phyloP scores from a whole-genome alignment of 2,329 filamentous ascomycete species.

The Scedosporium apiospermum region DNA sequence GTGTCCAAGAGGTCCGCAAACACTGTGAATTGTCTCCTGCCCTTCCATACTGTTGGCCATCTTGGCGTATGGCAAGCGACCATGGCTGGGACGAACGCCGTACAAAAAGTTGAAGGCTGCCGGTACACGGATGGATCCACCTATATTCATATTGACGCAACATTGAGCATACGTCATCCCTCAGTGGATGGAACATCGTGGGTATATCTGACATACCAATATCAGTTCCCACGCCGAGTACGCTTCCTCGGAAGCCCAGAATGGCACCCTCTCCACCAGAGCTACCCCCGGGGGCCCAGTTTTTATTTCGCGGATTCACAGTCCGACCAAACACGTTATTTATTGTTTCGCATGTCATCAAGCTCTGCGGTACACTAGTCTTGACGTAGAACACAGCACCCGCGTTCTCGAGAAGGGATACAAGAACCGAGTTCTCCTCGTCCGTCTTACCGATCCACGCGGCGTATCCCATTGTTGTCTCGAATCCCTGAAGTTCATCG shows the following conservation, averaged over 20 bases:
- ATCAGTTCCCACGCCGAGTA: slow-evolving; percentile 31
- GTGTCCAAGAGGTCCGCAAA: slow-evolving; percentile 28
- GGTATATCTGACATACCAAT: slow-evolving; percentile 18
- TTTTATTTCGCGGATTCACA: slow-evolving; percentile 52
- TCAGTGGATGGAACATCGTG: no score
- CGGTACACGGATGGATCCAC: slow-evolving; percentile 18
- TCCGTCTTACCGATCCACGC: slow-evolving; percentile 15
- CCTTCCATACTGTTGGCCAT: slow-evolving; percentile 11
- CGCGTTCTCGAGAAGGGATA: slow-evolving; percentile 38
- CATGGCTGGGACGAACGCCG: slow-evolving; percentile 12
- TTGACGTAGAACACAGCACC: slow-evolving; percentile 56
- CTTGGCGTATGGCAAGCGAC: slow-evolving; percentile 10
- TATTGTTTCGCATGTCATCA: slow-evolving; percentile 46
- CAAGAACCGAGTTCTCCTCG: slow-evolving; percentile 29
- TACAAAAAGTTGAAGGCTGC: slow-evolving; percentile 15
- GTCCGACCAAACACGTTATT: slow-evolving; percentile 56
- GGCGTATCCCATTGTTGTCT: slow-evolving; percentile 42
- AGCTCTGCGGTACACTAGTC: slow-evolving; percentile 56
- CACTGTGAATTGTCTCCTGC: slow-evolving; percentile 21
- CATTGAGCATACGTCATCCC: background rate
- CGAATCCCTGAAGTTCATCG: slow-evolving; percentile 26
- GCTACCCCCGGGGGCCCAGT: slow-evolving; percentile 52
- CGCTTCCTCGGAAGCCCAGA: slow-evolving; percentile 28
- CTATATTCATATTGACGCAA: slow-evolving; percentile 4
- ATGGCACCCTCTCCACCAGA: slow-evolving; percentile 46